These are phyloP conservation scores for Trametes gibbosa DNA, from an alignment of 768 basidiomycete species.

Conservation along the genomic window DNA sequence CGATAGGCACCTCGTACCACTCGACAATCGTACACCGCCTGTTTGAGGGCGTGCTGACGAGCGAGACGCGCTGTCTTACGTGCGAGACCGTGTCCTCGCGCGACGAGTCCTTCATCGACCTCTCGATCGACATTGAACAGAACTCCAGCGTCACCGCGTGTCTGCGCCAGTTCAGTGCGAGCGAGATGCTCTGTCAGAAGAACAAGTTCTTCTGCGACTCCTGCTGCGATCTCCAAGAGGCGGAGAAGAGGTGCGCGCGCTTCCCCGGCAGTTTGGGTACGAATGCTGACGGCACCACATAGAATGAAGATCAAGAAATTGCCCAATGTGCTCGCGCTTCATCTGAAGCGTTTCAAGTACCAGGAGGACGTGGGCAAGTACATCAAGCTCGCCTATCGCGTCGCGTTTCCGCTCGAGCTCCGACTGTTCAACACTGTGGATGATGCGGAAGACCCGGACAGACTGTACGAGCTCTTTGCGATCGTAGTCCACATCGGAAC, in stretches of 20 bases:
- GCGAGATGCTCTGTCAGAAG: constrained; percentile 96
- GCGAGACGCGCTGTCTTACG: constrained; percentile 95
- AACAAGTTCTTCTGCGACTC: constrained; percentile 99
- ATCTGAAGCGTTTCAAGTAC: constrained; percentile 98
- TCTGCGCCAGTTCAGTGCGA: constrained; percentile 93
- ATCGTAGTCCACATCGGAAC: constrained; percentile 99
- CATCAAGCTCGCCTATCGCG: constrained; percentile 94
- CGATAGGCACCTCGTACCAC: constrained; percentile 18
- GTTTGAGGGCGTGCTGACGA: constrained; percentile 92
- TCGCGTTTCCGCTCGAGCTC: constrained; percentile 93
- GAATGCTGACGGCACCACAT: not conserved
- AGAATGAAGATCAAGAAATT: constrained; percentile 99
- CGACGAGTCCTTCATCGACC: constrained; percentile 94
- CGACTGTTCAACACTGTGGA: constrained; percentile 97
- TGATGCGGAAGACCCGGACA: constrained; percentile 86
- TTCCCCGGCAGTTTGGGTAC: not conserved
- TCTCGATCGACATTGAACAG: constrained; percentile 99
- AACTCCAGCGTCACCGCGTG: constrained; percentile 97
- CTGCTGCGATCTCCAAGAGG: constrained; percentile 96
- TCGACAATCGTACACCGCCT: constrained; percentile 86
- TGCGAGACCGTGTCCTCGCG: constrained; percentile 93
- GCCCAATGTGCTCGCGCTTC: constrained; percentile 92
- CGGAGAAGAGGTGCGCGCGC: constrained; percentile 82
- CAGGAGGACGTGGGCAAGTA: constrained; percentile 89
- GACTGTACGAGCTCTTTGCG: constrained; percentile 91